phyloP scores from a whole-genome alignment of 306 rosid genomes.

The Oemleria cerasiformis region DNA sequence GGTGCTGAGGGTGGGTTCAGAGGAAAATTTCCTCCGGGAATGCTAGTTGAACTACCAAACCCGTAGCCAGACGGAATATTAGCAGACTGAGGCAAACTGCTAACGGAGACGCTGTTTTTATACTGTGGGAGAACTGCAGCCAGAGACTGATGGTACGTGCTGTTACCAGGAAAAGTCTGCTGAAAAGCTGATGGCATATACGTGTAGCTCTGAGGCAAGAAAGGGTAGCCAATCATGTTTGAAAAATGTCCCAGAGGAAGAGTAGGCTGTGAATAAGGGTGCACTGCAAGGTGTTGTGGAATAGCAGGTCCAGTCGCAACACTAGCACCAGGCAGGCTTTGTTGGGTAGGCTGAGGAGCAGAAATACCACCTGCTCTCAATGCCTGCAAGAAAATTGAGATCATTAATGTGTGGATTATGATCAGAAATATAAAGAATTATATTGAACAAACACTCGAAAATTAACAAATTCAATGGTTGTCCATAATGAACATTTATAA shows the following conservation, averaged over 20 bases:
- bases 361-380: slow-evolving; percentile 68
- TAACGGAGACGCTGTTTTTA: slow-evolving; percentile 89
- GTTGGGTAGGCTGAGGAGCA: slow-evolving; percentile 67
- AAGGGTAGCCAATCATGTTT: slow-evolving; percentile 93
- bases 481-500: neutral
- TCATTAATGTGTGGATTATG: neutral
- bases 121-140: slow-evolving; percentile 95
- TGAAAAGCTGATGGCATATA: slow-evolving; percentile 98
- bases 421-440: neutral
- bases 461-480: neutral
- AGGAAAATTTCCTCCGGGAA: slow-evolving; percentile 93
- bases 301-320: slow-evolving; percentile 87
- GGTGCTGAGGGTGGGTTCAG: slow-evolving; percentile 74
- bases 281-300: slow-evolving; percentile 93
- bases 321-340: slow-evolving; percentile 56
- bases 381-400: slow-evolving; percentile 48
- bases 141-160: slow-evolving; percentile 90
- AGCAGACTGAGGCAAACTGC: slow-evolving; percentile 95
- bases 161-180: slow-evolving; percentile 90
- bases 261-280: slow-evolving; percentile 88
- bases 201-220: slow-evolving; percentile 94
- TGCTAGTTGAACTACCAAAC: slow-evolving; percentile 76
- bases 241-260: slow-evolving; percentile 92
- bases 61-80: slow-evolving; percentile 88
- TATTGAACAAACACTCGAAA: neutral